Conservation (phyloP, 257 asterid species). For the Gentiana dahurica region DNA sequence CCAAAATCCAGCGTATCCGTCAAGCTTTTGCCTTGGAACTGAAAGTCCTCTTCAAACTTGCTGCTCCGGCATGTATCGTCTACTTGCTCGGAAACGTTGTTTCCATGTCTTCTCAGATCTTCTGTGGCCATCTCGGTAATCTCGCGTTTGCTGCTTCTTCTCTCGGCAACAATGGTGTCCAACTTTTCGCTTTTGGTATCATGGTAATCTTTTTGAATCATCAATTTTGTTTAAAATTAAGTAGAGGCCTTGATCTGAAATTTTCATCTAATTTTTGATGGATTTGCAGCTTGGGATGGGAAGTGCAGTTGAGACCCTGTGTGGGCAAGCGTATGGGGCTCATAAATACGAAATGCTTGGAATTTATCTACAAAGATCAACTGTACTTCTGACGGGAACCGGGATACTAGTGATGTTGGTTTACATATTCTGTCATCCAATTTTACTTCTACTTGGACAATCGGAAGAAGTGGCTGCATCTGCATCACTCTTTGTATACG, state of each 20-base stretch:
- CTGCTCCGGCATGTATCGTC: constrained; percentile 32
- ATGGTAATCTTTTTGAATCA: constrained; percentile 13
- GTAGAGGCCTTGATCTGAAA: neutral
- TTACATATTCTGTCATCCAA: constrained; percentile 11
- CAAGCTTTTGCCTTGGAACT: constrained; percentile 17
- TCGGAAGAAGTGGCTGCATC: constrained; percentile 10
- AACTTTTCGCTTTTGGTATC: constrained; percentile 32
- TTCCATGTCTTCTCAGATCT: constrained; percentile 38
- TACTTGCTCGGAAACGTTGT: constrained; percentile 27
- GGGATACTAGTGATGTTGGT: constrained; percentile 9
- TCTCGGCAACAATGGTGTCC: constrained; percentile 35
- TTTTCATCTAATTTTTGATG: neutral
- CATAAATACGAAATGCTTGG: constrained; percentile 16
- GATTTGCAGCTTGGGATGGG: constrained; percentile 17
- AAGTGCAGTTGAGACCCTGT: constrained; percentile 18
- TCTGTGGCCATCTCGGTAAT: constrained; percentile 37
- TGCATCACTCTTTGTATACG: constrained; percentile 14
- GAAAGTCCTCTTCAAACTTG: constrained; percentile 18
- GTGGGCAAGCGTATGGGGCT: constrained; percentile 22
- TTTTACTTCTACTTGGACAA: constrained; percentile 10
- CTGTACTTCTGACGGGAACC: constrained; percentile 9
- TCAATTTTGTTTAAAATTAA: neutral
- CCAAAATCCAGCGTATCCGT: constrained; percentile 7
- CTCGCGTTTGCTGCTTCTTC: constrained; percentile 33
- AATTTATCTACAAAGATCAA: constrained; percentile 15